phyloP scores from a whole-genome alignment of 1,139 yeast genomes.

The Taiozyma sp. region DNA sequence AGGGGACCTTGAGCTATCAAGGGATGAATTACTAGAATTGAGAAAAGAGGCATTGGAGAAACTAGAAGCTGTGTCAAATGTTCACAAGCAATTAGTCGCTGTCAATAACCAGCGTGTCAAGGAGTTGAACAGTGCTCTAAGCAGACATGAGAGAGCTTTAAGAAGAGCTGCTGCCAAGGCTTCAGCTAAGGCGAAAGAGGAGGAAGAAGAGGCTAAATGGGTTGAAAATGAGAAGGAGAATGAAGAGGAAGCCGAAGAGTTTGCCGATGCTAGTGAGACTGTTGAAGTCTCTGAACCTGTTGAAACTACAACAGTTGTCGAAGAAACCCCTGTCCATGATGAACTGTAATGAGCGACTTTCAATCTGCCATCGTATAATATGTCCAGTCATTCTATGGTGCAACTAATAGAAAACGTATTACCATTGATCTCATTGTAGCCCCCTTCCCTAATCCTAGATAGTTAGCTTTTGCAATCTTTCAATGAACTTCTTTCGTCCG shows the following conservation, averaged over 20 bases:
- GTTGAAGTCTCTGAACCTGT: background rate
- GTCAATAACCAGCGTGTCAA: slow-evolving; percentile 38
- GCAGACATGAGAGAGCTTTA: slow-evolving; percentile 31
- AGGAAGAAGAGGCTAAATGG: background rate
- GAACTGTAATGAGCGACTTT: slow-evolving; percentile 1
- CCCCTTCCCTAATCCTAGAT: too few relatives aligned
- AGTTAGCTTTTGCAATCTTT: too few relatives aligned
- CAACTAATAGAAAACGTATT: too few relatives aligned
- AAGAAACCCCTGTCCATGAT: slow-evolving; percentile 1
- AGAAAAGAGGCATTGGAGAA: slow-evolving; percentile 33
- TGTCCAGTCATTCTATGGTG: too few relatives aligned
- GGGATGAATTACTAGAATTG: slow-evolving; percentile 32
- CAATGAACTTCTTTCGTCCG: too few relatives aligned
- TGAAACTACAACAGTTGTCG: background rate
- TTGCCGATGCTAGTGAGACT: background rate
- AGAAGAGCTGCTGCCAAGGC: slow-evolving; percentile 32
- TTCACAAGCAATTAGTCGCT: slow-evolving; percentile 31
- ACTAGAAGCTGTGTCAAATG: slow-evolving; percentile 32
- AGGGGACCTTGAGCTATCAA: slow-evolving; percentile 26
- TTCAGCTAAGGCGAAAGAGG: slow-evolving; percentile 19
- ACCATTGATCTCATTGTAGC: too few relatives aligned
- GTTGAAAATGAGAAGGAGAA: background rate
- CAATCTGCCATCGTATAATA: too few relatives aligned
- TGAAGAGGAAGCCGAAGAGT: background rate
- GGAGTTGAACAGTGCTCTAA: slow-evolving; percentile 33